A percentile compares a stretch with the other conserved stretches of the same genome.
Evolutionary conservation across 2,329 filamentous ascomycete species (phyloP).

Genomic region (Trichoderma oligosporum): DNA sequence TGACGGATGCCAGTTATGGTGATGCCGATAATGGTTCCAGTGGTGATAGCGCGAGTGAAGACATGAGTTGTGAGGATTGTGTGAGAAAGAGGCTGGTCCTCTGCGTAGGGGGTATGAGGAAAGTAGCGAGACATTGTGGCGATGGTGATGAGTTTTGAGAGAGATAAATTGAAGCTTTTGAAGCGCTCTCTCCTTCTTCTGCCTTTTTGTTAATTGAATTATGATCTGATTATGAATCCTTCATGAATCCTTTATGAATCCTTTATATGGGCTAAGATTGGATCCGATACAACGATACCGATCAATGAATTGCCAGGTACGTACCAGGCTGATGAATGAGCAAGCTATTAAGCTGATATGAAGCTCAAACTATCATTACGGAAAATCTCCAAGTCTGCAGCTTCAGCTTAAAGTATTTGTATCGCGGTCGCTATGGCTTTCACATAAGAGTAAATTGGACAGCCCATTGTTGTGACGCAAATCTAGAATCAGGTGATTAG

Average conservation of each 20-base stretch:
- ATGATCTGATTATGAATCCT: too few species aligned
- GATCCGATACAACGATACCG: too few species aligned
- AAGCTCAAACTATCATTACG: not conserved
- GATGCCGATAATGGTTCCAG: conserved; percentile 48
- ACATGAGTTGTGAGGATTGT: conserved; percentile 59
- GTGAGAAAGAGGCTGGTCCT: conserved; percentile 56
- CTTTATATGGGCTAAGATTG: too few species aligned
- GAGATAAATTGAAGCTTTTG: too few species aligned
- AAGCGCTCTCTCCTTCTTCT: too few species aligned
- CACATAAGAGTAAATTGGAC: not conserved
- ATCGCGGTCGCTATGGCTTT: not conserved
- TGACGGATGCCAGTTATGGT: conserved; percentile 36
- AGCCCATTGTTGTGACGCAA: conserved; percentile 3
- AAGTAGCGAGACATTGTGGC: conserved; percentile 51
- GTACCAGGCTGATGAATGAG: not conserved
- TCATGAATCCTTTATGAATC: too few species aligned
- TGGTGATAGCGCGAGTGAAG: conserved; percentile 51
- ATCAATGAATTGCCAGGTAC: not conserved
- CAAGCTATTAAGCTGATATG: not conserved
- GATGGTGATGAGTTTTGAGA: not conserved
- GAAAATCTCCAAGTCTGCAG: not conserved
- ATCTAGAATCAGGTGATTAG: conserved; percentile 14
- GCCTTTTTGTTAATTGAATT: not conserved
- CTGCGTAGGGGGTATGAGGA: conserved; percentile 55
- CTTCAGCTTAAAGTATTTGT: not conserved